Evolutionary conservation across 345 rosid genomes (phyloP), one percentile per base, ranked within the genome.

Genomic region (Acer campestre): DNA sequence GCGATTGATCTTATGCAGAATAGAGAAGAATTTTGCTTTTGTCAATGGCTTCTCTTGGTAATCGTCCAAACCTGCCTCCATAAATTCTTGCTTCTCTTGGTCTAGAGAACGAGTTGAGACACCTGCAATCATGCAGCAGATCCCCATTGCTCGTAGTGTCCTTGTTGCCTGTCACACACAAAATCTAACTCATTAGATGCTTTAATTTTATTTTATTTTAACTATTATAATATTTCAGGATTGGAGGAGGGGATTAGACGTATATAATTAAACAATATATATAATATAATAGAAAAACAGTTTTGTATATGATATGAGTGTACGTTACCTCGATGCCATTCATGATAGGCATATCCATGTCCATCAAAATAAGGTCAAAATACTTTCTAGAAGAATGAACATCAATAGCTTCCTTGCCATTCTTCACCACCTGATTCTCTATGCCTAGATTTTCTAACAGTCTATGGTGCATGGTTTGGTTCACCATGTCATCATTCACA

Each of bases 291-390:
- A 5, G 35, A 31, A 31, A 31, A 31, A 31, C 35, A 3, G 35
- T 31, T 31, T 31, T 31, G 5, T 31, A 31, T 31, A 31, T 31
- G 35, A 31, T 31, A 31, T 31, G 35, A 3, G 35, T 31, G 35
- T 31, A 31, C 5, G 35, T 31, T 86, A 92, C 98, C 97, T 90
- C 85, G 56, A 90, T 81, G 77, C 98, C 98, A 59, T 93, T 88
- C 97, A 93, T 89, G 78, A 91, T 13, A 7, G 98, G 98, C 98
- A 95, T 95, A 31, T 94, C 98, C 86, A 82, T 82, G 62, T 94
- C 98, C 98, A 94, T 94, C 58, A 94, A 83, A 73, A 94, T 93
- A 63, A 94, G 88, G 77, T 94, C 92, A 71, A 93, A 94, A 38
- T 44, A 76, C 66, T 79, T 82, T 14, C 98, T 97, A 0, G 92